Conservation (phyloP, 768 basidiomycete species). For the Phanerochaete carnosa region DNA sequence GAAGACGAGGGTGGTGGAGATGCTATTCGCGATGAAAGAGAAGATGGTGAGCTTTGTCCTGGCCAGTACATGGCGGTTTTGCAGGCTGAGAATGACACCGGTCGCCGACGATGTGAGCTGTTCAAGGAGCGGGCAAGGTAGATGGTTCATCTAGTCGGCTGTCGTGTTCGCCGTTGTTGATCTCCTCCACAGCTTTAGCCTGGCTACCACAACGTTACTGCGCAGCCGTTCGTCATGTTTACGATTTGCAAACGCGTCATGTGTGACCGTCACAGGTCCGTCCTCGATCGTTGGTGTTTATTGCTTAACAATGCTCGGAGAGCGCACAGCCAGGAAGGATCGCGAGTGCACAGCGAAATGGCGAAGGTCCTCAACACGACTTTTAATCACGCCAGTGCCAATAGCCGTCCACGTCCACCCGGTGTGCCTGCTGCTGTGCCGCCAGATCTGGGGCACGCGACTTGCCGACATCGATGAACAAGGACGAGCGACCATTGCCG, state of each 20-base stretch:
- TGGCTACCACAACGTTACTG: no score
- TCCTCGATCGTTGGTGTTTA: conserved; percentile 83
- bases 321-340: no score
- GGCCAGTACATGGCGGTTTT: conserved; percentile 74
- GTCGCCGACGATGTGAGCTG: conserved; percentile 80
- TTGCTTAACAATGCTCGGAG: conserved; percentile 91
- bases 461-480: conserved; percentile 81
- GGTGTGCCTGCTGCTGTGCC: conserved; percentile 35
- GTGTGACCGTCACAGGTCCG: no score
- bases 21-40: conserved; percentile 57
- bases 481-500: conserved; percentile 57
- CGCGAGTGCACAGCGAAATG: no score
- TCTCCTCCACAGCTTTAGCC: no score
- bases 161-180: no score
- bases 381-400: no score
- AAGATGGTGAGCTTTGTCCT: conserved; percentile 79
- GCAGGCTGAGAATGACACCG: conserved; percentile 57
- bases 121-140: conserved; percentile 85
- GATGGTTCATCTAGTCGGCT: no score
- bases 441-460: conserved; percentile 48
- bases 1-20: conserved; percentile 63
- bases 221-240: no score
- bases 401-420: no score
- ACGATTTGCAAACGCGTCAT: no score
- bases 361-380: no score